Conservation (phyloP, 805 yeast species). For the Scheffersomyces lignosus region DNA sequence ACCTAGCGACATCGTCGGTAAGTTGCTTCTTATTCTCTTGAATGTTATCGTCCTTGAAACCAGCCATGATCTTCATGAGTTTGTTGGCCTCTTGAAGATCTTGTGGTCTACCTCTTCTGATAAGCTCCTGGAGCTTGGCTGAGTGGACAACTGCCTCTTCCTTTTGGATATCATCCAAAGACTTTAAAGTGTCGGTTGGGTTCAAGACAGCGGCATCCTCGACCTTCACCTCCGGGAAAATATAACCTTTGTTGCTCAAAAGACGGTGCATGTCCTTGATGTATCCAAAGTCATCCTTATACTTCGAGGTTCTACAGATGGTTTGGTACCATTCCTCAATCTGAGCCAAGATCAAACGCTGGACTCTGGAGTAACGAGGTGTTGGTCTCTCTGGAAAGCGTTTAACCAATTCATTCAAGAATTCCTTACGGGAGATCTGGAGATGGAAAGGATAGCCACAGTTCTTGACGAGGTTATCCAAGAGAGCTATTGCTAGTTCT, state of each 20-base stretch:
- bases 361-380: conserved; percentile 75
- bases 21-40: conserved; percentile 76
- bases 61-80: conserved; percentile 97
- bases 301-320: conserved; percentile 82
- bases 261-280: conserved; percentile 95
- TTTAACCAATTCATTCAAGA: conserved; percentile 88
- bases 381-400: conserved; percentile 96
- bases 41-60: conserved; percentile 82
- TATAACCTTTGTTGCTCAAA: conserved; percentile 84
- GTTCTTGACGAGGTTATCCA: conserved; percentile 92
- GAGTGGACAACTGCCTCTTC: conserved; percentile 92
- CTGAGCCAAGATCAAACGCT: conserved; percentile 80
- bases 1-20: conserved; percentile 77
- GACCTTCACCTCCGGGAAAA: conserved; percentile 85
- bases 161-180: conserved; percentile 84
- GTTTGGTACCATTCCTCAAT: conserved; percentile 98
- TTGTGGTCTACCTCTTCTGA: conserved; percentile 92
- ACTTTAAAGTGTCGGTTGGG: conserved; percentile 82
- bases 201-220: conserved; percentile 93
- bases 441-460: conserved; percentile 97
- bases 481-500: conserved; percentile 74
- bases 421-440: conserved; percentile 93
- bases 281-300: conserved; percentile 88
- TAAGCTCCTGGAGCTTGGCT: conserved; percentile 93
- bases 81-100: conserved; percentile 96